phyloP scores from a whole-genome alignment of 2,329 filamentous ascomycete species.

The Canariomyces notabilis region DNA sequence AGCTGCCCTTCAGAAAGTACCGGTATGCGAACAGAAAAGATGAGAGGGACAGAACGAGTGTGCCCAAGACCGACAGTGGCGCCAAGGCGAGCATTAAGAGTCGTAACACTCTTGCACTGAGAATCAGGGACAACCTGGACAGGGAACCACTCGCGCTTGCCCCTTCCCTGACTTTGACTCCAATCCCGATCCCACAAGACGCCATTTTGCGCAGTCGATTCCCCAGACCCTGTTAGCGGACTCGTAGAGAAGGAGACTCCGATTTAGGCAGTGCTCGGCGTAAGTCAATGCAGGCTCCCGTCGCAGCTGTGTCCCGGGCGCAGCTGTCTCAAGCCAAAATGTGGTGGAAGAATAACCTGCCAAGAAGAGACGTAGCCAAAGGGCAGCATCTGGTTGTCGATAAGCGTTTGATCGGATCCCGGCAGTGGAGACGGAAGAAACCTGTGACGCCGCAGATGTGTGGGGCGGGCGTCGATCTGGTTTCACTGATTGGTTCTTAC shows the following conservation, averaged over 20 bases:
- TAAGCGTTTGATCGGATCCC: constrained; percentile 3
- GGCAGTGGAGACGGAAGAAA: constrained; percentile 7
- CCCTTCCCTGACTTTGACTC: too few species aligned
- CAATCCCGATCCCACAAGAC: not conserved
- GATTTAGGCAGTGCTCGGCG: not conserved
- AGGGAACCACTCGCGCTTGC: not conserved
- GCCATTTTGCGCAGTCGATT: too few species aligned
- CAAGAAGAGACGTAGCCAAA: not conserved
- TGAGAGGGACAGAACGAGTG: constrained; percentile 5
- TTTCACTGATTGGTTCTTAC: not conserved
- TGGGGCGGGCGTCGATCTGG: not conserved
- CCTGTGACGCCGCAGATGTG: constrained; percentile 6
- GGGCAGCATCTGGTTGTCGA: not conserved
- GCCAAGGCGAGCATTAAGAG: constrained; percentile 14
- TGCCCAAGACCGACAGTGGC: constrained; percentile 1
- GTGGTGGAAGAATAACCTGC: constrained; percentile 9
- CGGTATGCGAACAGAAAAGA: constrained; percentile 1
- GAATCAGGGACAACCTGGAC: too few species aligned
- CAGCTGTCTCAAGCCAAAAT: constrained; percentile 9
- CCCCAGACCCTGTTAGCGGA: not conserved
- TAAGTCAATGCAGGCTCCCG: not conserved
- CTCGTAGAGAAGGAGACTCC: not conserved
- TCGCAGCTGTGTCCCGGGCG: constrained; percentile 5
- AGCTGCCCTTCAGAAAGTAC: constrained; percentile 15
- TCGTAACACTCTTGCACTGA: too few species aligned